These are phyloP conservation scores for Strobilomyces dryophilus DNA, from an alignment of 768 basidiomycete species.

Conservation along the genomic window DNA sequence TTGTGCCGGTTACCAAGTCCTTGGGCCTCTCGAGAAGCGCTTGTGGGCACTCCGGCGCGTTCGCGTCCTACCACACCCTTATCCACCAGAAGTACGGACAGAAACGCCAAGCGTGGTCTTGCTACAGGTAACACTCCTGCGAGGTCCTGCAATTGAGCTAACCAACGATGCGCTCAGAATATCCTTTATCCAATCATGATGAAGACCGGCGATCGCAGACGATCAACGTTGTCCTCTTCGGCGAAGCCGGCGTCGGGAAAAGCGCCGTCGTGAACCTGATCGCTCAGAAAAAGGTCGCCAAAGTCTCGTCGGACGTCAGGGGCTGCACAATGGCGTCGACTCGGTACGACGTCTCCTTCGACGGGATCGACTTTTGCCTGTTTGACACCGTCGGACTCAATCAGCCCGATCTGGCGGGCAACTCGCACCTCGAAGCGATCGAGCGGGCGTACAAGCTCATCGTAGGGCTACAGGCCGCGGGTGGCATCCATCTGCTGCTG, in stretches of 20 bases:
- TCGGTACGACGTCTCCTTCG: background rate
- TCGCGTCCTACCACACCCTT: background rate
- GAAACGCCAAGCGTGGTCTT: background rate
- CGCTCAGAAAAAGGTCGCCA: background rate
- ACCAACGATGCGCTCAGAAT: background rate
- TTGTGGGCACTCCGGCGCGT: background rate
- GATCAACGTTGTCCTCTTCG: background rate
- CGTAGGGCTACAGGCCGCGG: background rate
- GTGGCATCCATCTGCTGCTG: background rate
- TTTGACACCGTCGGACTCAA: constrained; percentile 1
- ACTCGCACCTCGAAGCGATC: background rate
- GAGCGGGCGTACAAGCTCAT: background rate
- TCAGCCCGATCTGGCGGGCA: background rate
- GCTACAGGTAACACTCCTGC: background rate
- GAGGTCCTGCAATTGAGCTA: background rate
- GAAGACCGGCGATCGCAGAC: background rate
- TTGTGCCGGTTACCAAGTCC: background rate
- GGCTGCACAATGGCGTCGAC: background rate
- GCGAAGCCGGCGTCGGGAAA: constrained; percentile 1
- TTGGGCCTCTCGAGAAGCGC: background rate
- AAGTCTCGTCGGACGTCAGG: background rate
- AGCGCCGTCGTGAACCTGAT: constrained; percentile 2
- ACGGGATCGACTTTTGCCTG: background rate
- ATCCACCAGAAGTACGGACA: background rate
- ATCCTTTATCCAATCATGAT: background rate